Evolutionary conservation across 148 eudicot genomes (phyloP).

Genomic region (Rheum nobile): DNA sequence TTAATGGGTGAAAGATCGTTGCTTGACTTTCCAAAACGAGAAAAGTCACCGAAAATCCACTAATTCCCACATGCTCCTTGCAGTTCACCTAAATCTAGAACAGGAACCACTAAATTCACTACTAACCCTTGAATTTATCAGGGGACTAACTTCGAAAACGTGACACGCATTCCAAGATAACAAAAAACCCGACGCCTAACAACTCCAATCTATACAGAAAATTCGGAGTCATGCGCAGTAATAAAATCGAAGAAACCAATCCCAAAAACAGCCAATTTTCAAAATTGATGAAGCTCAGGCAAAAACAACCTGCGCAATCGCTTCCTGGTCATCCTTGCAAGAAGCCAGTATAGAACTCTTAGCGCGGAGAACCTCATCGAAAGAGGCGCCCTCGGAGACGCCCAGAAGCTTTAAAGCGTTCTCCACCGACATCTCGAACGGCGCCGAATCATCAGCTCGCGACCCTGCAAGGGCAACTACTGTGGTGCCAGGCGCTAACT

Average conservation of each 20-base stretch:
- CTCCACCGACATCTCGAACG: slow-evolving; percentile 78
- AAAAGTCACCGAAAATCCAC: too few relatives aligned
- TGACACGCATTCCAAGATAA: neutral
- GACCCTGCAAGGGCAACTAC: slow-evolving; percentile 42
- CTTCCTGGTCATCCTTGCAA: slow-evolving; percentile 58
- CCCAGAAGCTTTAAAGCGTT: slow-evolving; percentile 76
- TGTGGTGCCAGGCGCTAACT: slow-evolving; percentile 6
- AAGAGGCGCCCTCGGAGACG: slow-evolving; percentile 67
- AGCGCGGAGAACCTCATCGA: slow-evolving; percentile 78
- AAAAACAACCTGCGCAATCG: slow-evolving; percentile 65
- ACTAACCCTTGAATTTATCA: neutral
- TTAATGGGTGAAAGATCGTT: too few relatives aligned
- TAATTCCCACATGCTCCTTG: too few relatives aligned
- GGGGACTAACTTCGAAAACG: neutral
- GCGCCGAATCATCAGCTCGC: slow-evolving; percentile 71
- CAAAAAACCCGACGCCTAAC: neutral
- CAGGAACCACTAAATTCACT: too few relatives aligned
- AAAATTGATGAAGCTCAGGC: neutral
- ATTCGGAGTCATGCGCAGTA: too few relatives aligned
- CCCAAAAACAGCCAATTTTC: neutral
- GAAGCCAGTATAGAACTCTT: slow-evolving; percentile 52
- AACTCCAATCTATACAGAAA: too few relatives aligned
- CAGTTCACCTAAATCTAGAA: too few relatives aligned
- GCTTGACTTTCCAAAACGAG: too few relatives aligned
- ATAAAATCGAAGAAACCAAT: neutral